A percentile compares a stretch with the other conserved stretches of the same genome.
These are phyloP conservation scores for Sporobolomyces phaffii DNA, from an alignment of 768 basidiomycete genomes.

Conservation along the genomic window DNA sequence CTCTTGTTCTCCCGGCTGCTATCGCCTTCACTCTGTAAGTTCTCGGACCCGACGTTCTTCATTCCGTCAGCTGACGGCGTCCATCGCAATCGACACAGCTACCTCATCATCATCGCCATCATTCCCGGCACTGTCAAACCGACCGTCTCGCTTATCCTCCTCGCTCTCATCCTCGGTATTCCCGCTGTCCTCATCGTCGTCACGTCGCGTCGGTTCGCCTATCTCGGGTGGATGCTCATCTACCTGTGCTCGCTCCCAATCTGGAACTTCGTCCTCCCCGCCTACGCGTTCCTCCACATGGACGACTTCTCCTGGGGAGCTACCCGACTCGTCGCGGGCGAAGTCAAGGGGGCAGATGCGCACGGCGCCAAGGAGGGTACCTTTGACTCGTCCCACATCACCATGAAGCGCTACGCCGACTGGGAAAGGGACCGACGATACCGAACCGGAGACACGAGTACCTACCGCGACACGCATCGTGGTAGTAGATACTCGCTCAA, in stretches of 20 bases:
- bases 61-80: not conserved
- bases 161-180: slow-evolving; percentile 90
- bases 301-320: slow-evolving; percentile 96
- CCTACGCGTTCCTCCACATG: slow-evolving; percentile 94
- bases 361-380: slow-evolving; percentile 94
- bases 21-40: slow-evolving; percentile 72
- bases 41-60: slow-evolving; percentile 54
- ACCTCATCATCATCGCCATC: slow-evolving; percentile 74
- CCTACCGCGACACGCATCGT: slow-evolving; percentile 52
- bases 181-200: slow-evolving; percentile 93
- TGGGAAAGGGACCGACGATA: slow-evolving; percentile 89
- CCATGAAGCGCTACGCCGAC: slow-evolving; percentile 99
- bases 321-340: slow-evolving; percentile 73
- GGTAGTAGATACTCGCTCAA: slow-evolving; percentile 25
- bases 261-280: slow-evolving; percentile 93
- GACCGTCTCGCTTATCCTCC: slow-evolving; percentile 76
- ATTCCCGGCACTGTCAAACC: slow-evolving; percentile 71
- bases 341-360: slow-evolving; percentile 54
- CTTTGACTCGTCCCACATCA: slow-evolving; percentile 92
- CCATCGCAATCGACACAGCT: not conserved
- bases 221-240: slow-evolving; percentile 69
- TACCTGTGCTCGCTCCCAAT: slow-evolving; percentile 88
- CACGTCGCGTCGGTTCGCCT: slow-evolving; percentile 86
- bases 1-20: slow-evolving; percentile 90
- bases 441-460: slow-evolving; percentile 55